Base-by-base conservation (phyloP, 1,284 basidiomycete genomes). In the Rhodotorula sp. region DNA sequence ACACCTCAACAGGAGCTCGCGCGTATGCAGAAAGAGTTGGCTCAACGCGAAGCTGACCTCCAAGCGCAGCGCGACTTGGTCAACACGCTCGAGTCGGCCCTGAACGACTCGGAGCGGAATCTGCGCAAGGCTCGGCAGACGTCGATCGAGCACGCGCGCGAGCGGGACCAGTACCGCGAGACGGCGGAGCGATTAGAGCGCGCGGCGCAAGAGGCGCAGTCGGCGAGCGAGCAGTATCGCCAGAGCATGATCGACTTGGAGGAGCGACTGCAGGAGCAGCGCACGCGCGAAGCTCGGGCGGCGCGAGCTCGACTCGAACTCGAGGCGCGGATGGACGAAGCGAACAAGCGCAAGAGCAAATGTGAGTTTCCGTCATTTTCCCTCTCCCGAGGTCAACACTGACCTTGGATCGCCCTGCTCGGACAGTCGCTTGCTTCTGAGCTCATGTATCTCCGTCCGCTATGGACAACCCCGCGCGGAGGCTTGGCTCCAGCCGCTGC, bases 61-160 rank as follows among this genome's bases (percentile, higher is more conserved):
- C 91, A 93, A 78, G 89, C 91, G 63, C 93, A 95, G 80, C 93
- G 93, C 85, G 92, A 95, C 80, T 86, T 95, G 67, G 92, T 94
- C 72, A 86, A 84, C 70, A 90, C 89, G 26, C 84, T 94, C 38
- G 92, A 93, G 82, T 87, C 87, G 54, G 91, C 91, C 48, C 84
- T 95, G 56, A 89, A 89, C 67, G 92, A 93, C 78, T 90, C 91
- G 38, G 92, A 95, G 82, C 91, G 93, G 80, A 94, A 92, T 79
- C 84, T 95, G 67, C 90, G 92, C 73, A 94, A 94, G 82, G 89
- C 91, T 14, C 89, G 92, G 59, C 88, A 92, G 86, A 91, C 93
- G 79, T 90, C 91, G 49, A 92, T 90, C 68, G 92, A 94, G 79
- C 82, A 93, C 62, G 90, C 88, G 26, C 86, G 90, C 70, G 92